Evolutionary conservation across 495 filamentous ascomycete genomes (phyloP), one percentile per base, ranked within the genome.

Genomic region (Tetracladium setigerum): DNA sequence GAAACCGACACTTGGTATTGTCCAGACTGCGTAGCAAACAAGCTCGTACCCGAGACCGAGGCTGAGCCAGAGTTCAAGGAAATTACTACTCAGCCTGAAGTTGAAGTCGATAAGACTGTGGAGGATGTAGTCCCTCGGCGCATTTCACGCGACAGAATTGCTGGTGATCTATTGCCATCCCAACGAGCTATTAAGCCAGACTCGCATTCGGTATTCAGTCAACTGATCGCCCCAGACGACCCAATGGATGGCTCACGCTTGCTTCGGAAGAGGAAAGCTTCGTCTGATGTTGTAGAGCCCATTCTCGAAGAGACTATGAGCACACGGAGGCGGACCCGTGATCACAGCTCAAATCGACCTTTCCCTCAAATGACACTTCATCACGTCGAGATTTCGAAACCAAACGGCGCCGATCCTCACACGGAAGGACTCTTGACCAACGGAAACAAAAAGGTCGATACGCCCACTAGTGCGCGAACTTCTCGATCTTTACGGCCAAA

Each of bases 121-220:
- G 49, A 41, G 1, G 47, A 58, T 27, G 19, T 39, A 17, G 13
- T 30, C 27, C 36, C 56, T 9, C 38, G 52, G 10, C 42, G 56
- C 36, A 59, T 59, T 49, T 55, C 56, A 31, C 41, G 56, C 47
- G 56, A 59, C 38, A 38, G 52, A 30, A 47, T 59, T 52, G 71
- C 85, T 18, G 74, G 83, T 44, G 87, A 94, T 64, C 70, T 95
- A 15, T 69, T 95, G 17, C 87, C 87, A 33, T 70, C 84, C 24
- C 80, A 85, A 38, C 76, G 79, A 39, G 58, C 70, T 10, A 71
- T 82, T 47, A 83, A 86, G 52, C 80, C 84, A n/a, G 84, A 81
- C 22, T 87, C 87, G 7, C 86, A 94, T 60, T 90, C 89, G 0
- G 79, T 94, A 33, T 95, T 94, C 63, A 87, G 86, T 53, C 73